Evolutionary conservation across 805 yeast species (phyloP), one percentile per base, ranked within the genome.

Genomic region (Yarrowia sp.): DNA sequence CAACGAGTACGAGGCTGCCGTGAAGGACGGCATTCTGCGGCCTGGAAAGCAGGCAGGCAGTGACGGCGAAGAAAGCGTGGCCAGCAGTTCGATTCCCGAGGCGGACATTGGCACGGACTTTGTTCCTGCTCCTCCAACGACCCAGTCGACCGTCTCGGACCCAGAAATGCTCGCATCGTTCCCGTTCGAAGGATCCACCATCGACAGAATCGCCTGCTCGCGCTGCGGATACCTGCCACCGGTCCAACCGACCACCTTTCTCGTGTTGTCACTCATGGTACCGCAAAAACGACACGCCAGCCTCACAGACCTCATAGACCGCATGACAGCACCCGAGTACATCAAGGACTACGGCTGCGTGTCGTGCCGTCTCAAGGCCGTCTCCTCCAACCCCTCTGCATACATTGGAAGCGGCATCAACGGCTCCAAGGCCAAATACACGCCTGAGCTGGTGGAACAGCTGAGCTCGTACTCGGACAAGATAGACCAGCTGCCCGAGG

Each of bases 291-390:
- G 74, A 40, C 67, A 79, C 12, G 80, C 85, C 0, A 75, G 78
- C 1, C 73, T 92, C 41, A 80, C 80, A 2, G 81, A 81, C 1
- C 77, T 93, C 70, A 74, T 92, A 24, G 77, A 78, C 36, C 80
- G 81, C 12, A 82, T 82, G 68, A 85, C 85, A 68, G 78, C 82
- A 2, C 95, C 91, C 66, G 84, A 88, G 3, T 85, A 87, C 52
- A 90, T 88, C 43, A 91, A 86, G 19, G 96, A 90, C 71, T 88
- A 89, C 44, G 75, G 76, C 4, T 93, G 99, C 72, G 74, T 87
- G 48, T 78, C 82, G 65, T 93, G 99, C 73, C 81, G 87, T 63
- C 73, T 85, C 16, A 72, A 72, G 19, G 48, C 62, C 24, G 41
- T 40, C n/a, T 64, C 67, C 11, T 65, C 62, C 9, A 51, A 70